Evolutionary conservation across 2,329 filamentous ascomycete species (phyloP), one percentile per base, ranked within the genome.

Genomic region (Chaetomium sp.): DNA sequence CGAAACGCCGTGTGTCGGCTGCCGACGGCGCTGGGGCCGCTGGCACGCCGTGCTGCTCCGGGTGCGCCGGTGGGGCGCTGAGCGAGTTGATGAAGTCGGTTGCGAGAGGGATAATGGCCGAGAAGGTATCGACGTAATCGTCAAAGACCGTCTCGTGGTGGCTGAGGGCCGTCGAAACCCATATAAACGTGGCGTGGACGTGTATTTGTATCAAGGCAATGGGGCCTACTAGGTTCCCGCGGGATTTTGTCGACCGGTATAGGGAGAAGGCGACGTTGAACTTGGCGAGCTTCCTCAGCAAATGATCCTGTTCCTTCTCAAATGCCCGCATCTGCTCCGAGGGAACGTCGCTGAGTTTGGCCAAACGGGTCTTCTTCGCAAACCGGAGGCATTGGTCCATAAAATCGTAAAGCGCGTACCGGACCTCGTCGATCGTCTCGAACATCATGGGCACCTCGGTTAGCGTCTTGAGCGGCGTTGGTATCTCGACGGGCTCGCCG

Each of bases 381-480:
- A 80, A 80, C 9, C 76, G 73, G 5, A 81, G 67, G 0, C 70
- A 74, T 21, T 80, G 75, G 57, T 81, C 79, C 29, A 80, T 71
- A 16, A 79, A 72, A 13, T 79, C 73, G 50, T 78, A 79, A 9
- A 82, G 69, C 10, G 70, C 68, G 58, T 71, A 72, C 12, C 73
- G 70, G 33, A 74, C 68, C 47, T 73, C 69, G 57, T 73, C 70
- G 47, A 76, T 70, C 10, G 74, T 74, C 1, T 75, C 70, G 38
- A 80, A 80, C 4, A 74, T 66, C 12, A 70, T 70, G 0, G 78
- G 77, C 1, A 77, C 67, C 3, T 75, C 68, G 13, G 65, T 70
- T 53, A 72, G 69, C 21, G 69, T 70, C 56, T 75, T 76, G 13
- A 81, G 69, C 29, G 74, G 71, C 0, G 70, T 55, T 1, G 79